Evolutionary conservation across 495 filamentous ascomycete species (phyloP).

Genomic region (Niebla homalea): DNA sequence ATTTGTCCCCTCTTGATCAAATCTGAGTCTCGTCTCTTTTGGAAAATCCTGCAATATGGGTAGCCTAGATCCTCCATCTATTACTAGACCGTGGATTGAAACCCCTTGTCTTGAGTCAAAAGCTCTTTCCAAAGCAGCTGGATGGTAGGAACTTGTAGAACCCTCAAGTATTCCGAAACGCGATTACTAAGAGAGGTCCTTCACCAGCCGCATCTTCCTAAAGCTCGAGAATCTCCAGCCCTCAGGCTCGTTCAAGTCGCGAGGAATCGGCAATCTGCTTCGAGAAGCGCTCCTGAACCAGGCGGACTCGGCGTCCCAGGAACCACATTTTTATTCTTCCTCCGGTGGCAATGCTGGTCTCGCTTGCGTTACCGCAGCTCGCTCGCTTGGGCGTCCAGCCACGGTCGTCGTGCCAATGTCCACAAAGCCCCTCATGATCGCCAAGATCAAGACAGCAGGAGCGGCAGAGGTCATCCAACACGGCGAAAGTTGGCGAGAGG

Average conservation of each 20-base stretch:
- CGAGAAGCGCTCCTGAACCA: constrained; percentile 39
- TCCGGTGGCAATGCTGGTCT: constrained; percentile 88
- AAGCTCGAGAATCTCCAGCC: constrained; percentile 93
- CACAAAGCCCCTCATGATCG: constrained; percentile 58
- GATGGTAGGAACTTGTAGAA: constrained; percentile 39
- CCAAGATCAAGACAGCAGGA: constrained; percentile 55
- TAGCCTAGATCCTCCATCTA: not conserved
- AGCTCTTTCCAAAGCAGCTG: constrained; percentile 54
- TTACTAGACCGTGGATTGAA: constrained; percentile 46
- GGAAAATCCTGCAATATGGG: not conserved
- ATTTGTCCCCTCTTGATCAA: too few relatives aligned
- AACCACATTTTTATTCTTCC: constrained; percentile 73
- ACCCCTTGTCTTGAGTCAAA: constrained; percentile 61
- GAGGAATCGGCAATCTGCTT: constrained; percentile 75
- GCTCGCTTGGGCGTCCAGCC: constrained; percentile 49
- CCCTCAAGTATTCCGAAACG: constrained; percentile 7
- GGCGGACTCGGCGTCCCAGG: constrained; percentile 15
- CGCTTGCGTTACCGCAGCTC: constrained; percentile 71
- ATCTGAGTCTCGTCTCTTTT: too few relatives aligned
- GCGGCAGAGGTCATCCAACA: constrained; percentile 56
- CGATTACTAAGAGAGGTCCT: not conserved
- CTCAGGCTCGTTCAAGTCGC: constrained; percentile 88
- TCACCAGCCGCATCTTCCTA: constrained; percentile 58
- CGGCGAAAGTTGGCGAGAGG: constrained; percentile 63
- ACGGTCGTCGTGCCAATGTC: constrained; percentile 69